Conservation (phyloP, 2,329 filamentous ascomycete species). For the Fusarium guadeloupense region DNA sequence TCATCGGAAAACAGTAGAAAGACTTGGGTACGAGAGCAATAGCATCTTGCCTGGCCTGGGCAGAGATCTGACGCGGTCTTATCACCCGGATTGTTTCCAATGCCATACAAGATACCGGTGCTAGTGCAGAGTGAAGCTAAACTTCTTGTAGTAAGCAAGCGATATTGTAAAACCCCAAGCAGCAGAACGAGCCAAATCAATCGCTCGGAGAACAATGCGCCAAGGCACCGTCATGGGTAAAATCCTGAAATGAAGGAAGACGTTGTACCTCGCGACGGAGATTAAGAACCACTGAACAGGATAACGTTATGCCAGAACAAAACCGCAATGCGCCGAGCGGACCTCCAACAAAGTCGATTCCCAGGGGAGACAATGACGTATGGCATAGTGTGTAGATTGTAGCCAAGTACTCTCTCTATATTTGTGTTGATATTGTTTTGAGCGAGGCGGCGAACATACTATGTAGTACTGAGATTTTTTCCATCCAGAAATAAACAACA, state of each 20-base stretch:
- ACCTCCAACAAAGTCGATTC: background rate
- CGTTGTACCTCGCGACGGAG: background rate
- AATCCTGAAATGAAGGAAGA: background rate
- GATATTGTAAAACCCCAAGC: background rate
- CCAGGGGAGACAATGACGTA: constrained; percentile 1
- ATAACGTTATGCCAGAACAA: background rate
- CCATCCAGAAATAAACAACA: constrained; percentile 2
- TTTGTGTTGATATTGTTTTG: background rate
- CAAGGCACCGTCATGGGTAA: background rate
- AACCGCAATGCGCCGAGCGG: too few species aligned
- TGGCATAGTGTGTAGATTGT: background rate
- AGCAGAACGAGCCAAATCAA: background rate
- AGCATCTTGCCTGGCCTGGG: too few species aligned
- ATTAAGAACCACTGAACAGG: background rate
- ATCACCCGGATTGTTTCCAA: background rate
- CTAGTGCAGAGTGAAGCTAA: background rate
- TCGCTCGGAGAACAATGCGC: background rate
- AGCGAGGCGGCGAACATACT: constrained; percentile 20
- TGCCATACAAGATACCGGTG: background rate
- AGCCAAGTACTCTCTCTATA: background rate
- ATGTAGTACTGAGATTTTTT: constrained; percentile 9
- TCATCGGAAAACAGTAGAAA: too few species aligned
- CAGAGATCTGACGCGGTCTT: background rate
- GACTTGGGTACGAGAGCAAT: too few species aligned
- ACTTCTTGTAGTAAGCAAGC: background rate